Percentiles rank a stretch among this genome's conserved stretches.
Conservation (phyloP, 139 green algal genomes). For the Picochlorum sp. region DNA sequence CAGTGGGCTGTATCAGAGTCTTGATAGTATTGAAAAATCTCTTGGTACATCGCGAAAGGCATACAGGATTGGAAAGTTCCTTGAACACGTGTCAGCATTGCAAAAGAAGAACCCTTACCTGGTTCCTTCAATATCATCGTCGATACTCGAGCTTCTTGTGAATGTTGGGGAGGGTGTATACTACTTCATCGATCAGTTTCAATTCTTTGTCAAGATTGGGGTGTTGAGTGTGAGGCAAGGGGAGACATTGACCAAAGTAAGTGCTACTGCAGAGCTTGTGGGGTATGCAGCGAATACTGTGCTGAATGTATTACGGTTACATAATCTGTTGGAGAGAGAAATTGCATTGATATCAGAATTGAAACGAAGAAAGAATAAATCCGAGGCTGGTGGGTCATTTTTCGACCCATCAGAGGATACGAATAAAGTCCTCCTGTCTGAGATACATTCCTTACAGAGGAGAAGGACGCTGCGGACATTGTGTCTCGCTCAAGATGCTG, state of each 20-base stretch:
- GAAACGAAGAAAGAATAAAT: constrained; percentile 17
- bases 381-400: not conserved
- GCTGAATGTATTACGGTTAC: constrained; percentile 5
- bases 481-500: constrained; percentile 63
- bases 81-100: constrained; percentile 59
- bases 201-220: constrained; percentile 76
- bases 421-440: constrained; percentile 22
- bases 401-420: not conserved
- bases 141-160: constrained; percentile 50
- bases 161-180: constrained; percentile 64
- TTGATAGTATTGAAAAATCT: not conserved
- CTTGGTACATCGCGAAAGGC: constrained; percentile 48
- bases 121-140: constrained; percentile 14
- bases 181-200: constrained; percentile 77
- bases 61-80: constrained; percentile 73
- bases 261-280: constrained; percentile 56
- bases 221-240: constrained; percentile 48
- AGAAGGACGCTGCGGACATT: constrained; percentile 46
- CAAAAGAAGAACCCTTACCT: constrained; percentile 29
- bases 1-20: no score
- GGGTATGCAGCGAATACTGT: constrained; percentile 48
- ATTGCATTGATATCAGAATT: constrained; percentile 31
- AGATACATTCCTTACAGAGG: constrained; percentile 30
- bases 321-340: constrained; percentile 38
- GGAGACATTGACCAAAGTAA: constrained; percentile 34